A percentile compares a stretch with the other conserved stretches of the same genome.
phyloP scores from a whole-genome alignment of 805 yeast species.

The Metschnikowia baotianmanensis region DNA sequence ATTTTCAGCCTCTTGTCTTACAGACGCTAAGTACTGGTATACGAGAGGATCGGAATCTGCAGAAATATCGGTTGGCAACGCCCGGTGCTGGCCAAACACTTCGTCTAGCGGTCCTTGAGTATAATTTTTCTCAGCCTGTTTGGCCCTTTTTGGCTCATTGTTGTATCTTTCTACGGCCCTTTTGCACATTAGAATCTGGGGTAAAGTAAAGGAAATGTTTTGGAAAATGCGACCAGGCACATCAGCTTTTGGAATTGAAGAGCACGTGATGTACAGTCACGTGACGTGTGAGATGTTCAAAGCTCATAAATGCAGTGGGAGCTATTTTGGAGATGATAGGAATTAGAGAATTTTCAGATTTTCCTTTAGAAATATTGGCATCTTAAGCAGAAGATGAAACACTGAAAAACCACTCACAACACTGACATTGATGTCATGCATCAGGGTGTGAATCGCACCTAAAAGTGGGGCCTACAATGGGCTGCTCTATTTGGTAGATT shows the following conservation, averaged over 20 bases:
- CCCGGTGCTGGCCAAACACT: constrained; percentile 32
- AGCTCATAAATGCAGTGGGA: neutral
- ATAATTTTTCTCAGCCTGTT: constrained; percentile 4
- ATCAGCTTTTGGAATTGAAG: too few species aligned
- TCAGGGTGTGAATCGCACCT: too few species aligned
- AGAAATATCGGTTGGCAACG: constrained; percentile 21
- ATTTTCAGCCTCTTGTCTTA: constrained; percentile 32
- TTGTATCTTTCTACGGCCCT: constrained; percentile 10
- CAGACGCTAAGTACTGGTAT: constrained; percentile 25
- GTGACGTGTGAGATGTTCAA: neutral
- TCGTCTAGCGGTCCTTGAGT: constrained; percentile 26
- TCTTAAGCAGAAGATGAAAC: too few species aligned
- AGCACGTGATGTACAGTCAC: neutral
- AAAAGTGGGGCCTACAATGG: too few species aligned
- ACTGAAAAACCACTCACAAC: too few species aligned
- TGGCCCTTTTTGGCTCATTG: constrained; percentile 9
- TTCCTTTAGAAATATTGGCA: too few species aligned
- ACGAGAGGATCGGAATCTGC: constrained; percentile 18
- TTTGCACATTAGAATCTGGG: constrained; percentile 13
- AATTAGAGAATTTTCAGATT: too few species aligned
- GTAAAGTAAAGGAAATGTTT: too few species aligned
- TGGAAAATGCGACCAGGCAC: too few species aligned
- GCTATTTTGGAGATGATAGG: too few species aligned
- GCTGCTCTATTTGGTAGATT: too few species aligned
- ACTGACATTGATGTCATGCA: too few species aligned